Evolutionary conservation across 306 rosid species (phyloP).

Genomic region (Trifolium subterraneum): DNA sequence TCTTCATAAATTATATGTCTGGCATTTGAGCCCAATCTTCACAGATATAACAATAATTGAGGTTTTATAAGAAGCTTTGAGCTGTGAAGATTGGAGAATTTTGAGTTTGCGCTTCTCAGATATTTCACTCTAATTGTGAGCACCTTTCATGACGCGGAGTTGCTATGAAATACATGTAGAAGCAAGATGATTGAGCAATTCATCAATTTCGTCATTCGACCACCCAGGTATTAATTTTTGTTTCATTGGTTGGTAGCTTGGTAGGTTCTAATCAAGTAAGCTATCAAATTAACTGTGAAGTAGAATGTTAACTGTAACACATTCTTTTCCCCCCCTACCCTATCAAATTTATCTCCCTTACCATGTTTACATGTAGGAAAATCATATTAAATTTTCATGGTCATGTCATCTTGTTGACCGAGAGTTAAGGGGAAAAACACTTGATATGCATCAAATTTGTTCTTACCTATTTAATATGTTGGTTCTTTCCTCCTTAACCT

Average conservation of each 20-base stretch:
- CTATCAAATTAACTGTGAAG: not conserved
- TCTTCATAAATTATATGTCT: not conserved
- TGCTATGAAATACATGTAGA: constrained; percentile 41
- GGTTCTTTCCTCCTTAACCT: constrained; percentile 32
- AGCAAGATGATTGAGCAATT: constrained; percentile 93
- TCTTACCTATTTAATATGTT: no score
- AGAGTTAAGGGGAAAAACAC: constrained; percentile 40
- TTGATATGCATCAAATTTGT: no score
- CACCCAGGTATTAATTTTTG: constrained; percentile 79
- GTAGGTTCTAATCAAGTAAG: constrained; percentile 32
- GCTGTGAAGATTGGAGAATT: constrained; percentile 21
- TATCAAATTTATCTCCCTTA: constrained; percentile 24
- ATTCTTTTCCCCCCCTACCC: no score
- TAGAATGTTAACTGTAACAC: constrained; percentile 8
- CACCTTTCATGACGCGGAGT: constrained; percentile 65
- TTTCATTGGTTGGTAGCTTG: constrained; percentile 39
- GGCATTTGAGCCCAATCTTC: no score
- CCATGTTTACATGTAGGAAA: constrained; percentile 4
- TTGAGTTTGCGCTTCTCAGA: constrained; percentile 41
- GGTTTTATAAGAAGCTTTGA: constrained; percentile 22
- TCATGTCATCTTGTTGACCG: constrained; percentile 36
- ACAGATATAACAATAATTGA: no score
- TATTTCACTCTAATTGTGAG: constrained; percentile 33
- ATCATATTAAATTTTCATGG: constrained; percentile 17
- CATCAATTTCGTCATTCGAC: constrained; percentile 95